phyloP scores from a whole-genome alignment of 768 basidiomycete genomes.

The Strobilomyces confusus region DNA sequence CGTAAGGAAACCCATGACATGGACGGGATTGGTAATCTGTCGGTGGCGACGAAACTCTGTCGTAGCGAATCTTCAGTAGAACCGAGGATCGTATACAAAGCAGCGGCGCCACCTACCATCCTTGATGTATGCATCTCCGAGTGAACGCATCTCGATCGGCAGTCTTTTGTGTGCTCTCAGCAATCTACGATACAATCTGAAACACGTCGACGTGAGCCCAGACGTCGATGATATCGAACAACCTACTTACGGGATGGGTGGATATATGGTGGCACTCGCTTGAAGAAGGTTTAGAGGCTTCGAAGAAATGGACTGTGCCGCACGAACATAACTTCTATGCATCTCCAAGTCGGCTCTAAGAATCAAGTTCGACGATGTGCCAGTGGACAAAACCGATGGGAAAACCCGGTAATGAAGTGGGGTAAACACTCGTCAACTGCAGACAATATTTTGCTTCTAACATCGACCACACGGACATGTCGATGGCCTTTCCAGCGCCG shows the following conservation, averaged over 20 bases:
- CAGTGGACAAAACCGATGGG: too few relatives aligned
- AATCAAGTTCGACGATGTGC: background rate
- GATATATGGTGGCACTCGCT: constrained; percentile 66
- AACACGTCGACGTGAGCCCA: background rate
- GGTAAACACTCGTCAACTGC: too few relatives aligned
- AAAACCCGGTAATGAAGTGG: too few relatives aligned
- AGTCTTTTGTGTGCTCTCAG: constrained; percentile 75
- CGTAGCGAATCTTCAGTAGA: constrained; percentile 4
- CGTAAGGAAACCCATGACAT: constrained; percentile 92
- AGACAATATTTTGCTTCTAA: too few relatives aligned
- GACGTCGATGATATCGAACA: background rate
- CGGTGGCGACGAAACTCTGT: constrained; percentile 85
- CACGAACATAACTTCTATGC: constrained; percentile 20
- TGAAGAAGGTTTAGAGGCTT: constrained; percentile 56
- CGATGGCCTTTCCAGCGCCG: too few relatives aligned
- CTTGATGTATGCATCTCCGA: constrained; percentile 87
- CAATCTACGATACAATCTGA: constrained; percentile 75
- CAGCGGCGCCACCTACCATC: constrained; percentile 45
- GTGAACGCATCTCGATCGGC: constrained; percentile 72
- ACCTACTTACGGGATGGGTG: constrained; percentile 71
- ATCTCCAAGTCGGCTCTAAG: constrained; percentile 4
- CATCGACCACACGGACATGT: too few relatives aligned
- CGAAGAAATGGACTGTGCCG: constrained; percentile 44
- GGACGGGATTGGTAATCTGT: constrained; percentile 74
- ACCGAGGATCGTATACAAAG: background rate